These are phyloP conservation scores for Quercus wislizeni DNA, from an alignment of 306 rosid genomes.

Conservation along the genomic window DNA sequence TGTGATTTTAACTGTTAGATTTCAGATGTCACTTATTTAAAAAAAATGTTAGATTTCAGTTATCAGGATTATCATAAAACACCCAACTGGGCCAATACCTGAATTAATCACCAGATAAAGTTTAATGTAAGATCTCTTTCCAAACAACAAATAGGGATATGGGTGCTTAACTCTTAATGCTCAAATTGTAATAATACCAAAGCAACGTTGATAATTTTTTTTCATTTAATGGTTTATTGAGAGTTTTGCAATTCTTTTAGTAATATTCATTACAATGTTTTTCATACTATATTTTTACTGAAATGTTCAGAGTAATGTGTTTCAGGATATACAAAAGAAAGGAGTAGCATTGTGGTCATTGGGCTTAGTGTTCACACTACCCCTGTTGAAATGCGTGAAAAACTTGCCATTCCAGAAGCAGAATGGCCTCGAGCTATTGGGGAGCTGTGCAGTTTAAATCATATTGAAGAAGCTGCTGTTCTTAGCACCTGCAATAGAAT, in stretches of 20 bases:
- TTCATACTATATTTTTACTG: not conserved
- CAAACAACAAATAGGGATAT: not conserved
- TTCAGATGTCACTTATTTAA: no score
- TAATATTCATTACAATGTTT: not conserved
- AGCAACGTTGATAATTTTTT: not conserved
- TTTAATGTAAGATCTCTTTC: not conserved
- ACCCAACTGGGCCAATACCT: not conserved
- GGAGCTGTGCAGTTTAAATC: slow-evolving; percentile 88
- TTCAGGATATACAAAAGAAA: slow-evolving; percentile 94
- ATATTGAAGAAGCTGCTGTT: slow-evolving; percentile 98
- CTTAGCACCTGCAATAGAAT: slow-evolving; percentile 97
- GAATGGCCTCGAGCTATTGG: slow-evolving; percentile 98
- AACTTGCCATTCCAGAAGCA: slow-evolving; percentile 96
- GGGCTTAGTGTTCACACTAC: slow-evolving; percentile 97
- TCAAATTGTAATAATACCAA: not conserved
- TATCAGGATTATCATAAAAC: slow-evolving; percentile 9
- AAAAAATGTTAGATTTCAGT: not conserved
- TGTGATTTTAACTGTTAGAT: not conserved
- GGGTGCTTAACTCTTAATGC: not conserved
- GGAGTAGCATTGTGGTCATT: slow-evolving; percentile 88
- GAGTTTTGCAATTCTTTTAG: not conserved
- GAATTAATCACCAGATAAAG: not conserved
- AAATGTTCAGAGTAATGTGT: not conserved
- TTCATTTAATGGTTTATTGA: not conserved
- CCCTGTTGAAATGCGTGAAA: slow-evolving; percentile 98